Base-by-base conservation (phyloP, 306 rosid genomes). In the Quercus rubra region DNA sequence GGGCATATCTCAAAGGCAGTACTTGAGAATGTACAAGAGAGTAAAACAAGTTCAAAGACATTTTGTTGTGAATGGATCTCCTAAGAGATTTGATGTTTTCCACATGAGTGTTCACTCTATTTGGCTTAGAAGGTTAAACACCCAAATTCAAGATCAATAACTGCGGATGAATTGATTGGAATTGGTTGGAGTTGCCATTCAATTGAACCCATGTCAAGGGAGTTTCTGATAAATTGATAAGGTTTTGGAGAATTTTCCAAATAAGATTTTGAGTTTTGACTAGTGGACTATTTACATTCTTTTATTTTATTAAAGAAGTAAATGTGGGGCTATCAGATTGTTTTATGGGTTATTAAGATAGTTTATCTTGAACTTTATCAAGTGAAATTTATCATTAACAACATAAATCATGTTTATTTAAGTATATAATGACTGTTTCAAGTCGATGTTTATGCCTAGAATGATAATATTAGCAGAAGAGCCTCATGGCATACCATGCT, bases 41-140 rank as follows among this genome's bases (percentile, higher is more conserved):
- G 89, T 88, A 25, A 83, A 74, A 67, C 87, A 72, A 58, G 92
- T 88, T 41, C 89, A 87, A 57, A 83, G 87, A 33, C 92, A 90
- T 80, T 88, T 90, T 87, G 81, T 90, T 78, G 83, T 89, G 58
- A 83, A 90, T 78, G 88, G 70, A 2, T 80, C 91, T 8, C 90
- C 92, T 7, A 78, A 83, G 76, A 87, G 89, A 68, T 88, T 81
- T 58, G 92, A 88, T 64, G 59, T 86, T 51, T 90, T 88, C 30
- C 90, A 88, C 19, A 86, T 90, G 94, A 84, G 71, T 71, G 21
- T 86, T 14, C 90, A 90, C 83, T 90, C 94, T 43, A 75, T 88
- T 79, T 88, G 92, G 90, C 94, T 86, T 18, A 83, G 90, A 51
- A 88, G 94, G 59, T 71, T 88, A 80, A 90, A 85, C 56, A 71